These are phyloP conservation scores for Capsicum rhomboideum DNA, from an alignment of 257 asterid genomes.

Conservation along the genomic window DNA sequence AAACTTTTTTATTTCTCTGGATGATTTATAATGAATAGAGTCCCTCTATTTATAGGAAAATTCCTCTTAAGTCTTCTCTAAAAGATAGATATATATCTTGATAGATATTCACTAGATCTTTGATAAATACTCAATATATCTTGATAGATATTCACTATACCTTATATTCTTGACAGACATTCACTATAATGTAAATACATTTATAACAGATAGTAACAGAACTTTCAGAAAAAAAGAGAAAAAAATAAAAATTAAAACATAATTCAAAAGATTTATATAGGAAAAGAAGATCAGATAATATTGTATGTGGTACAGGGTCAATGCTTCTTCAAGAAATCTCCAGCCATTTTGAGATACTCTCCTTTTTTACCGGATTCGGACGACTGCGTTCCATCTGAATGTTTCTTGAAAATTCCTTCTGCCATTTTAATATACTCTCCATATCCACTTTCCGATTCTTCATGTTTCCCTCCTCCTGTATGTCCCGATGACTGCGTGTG, in stretches of 20 bases:
- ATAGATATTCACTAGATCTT: too few species aligned
- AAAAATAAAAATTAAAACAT: not conserved
- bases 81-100: too few species aligned
- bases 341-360: constrained; percentile 31
- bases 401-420: constrained; percentile 16
- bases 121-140: too few species aligned
- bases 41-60: too few species aligned
- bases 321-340: constrained; percentile 16
- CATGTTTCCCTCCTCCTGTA: not conserved
- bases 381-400: not conserved
- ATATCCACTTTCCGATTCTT: constrained; percentile 5
- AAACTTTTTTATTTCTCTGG: too few species aligned
- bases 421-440: constrained; percentile 20
- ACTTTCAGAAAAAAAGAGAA: not conserved
- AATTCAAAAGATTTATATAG: not conserved
- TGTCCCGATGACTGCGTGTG: not conserved
- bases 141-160: too few species aligned
- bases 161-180: too few species aligned
- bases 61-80: too few species aligned
- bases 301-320: not conserved
- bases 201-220: too few species aligned
- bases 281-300: not conserved
- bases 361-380: constrained; percentile 8
- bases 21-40: too few species aligned
- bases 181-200: too few species aligned